Base-by-base conservation (phyloP, 192 early-diverging fungal genomes). In the Piromyces sp. region DNA sequence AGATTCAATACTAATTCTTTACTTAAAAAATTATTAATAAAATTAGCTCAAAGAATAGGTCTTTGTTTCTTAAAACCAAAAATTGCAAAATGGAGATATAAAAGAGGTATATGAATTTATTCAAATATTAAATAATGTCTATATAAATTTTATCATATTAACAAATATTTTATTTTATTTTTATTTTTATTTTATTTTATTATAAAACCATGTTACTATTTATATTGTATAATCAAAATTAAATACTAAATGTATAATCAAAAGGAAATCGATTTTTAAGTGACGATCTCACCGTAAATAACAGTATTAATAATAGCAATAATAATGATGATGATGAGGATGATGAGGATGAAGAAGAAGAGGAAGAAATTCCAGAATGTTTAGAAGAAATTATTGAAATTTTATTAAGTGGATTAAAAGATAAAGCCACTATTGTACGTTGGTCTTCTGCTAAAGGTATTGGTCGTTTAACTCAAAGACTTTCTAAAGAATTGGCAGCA, bases 361-460 rank as follows among this genome's bases (percentile, higher is more conserved):
- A 93, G 40, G 87, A 87, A 33, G 95, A 96, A 78, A 87, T 97
- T 17, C 92, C 97, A 11, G 93, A 94, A 40, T 89, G 92, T 26
- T 88, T 97, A 15, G 97, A 98, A 84, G 83, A 87, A 22, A 89
- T 98, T 30, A 87, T 98, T 37, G 95, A 93, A 26, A 89, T 94
- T 79, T 85, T 98, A n/a, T 87, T 98, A 79, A 92, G 90, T 58
- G 93, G 91, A 22, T 85, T 98, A 30, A 89, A 93, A 17, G 95
- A 97, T 83, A 95, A 91, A 83, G 92, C 90, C 88, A 99, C 98
- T 0, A 94, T 99, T 82, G 97, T 99, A 6, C 92, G 98, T 80
- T 98, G 96, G 96, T 97, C 96, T 15, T 92, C 96, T 12, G 96
- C 98, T 13, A 99, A 99, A 88, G 98, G 97, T 17, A 87, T 99